Evolutionary conservation across 345 rosid genomes (phyloP).

Genomic region (Populus ilicifolia): DNA sequence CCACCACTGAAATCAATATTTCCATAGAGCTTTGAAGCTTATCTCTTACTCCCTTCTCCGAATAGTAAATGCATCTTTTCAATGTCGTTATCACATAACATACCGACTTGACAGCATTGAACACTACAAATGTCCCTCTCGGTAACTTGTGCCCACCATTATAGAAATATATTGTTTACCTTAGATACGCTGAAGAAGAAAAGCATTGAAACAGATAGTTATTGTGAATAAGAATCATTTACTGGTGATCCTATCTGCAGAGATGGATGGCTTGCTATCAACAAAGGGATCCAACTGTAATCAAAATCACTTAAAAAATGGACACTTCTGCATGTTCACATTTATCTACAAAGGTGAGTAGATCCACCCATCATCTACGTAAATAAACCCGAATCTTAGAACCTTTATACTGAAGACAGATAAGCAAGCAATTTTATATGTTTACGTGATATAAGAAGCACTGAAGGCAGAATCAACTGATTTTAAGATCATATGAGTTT

Average conservation of each 20-base stretch:
- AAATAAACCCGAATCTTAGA: not conserved
- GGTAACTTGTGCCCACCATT: not conserved
- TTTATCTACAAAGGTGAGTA: not conserved
- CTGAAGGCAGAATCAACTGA: slow-evolving; percentile 11
- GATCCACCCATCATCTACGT: not conserved
- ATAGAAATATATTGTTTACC: not conserved
- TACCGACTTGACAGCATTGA: slow-evolving; percentile 20
- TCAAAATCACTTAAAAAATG: not conserved
- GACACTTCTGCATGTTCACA: not conserved
- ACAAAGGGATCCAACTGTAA: not conserved
- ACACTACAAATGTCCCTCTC: not conserved
- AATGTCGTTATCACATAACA: slow-evolving; percentile 9
- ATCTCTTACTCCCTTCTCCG: slow-evolving; percentile 24
- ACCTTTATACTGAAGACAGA: not conserved
- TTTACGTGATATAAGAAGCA: slow-evolving; percentile 10
- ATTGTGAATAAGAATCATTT: not conserved
- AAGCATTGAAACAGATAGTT: not conserved
- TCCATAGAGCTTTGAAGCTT: slow-evolving; percentile 30
- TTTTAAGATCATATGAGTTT: slow-evolving; percentile 22
- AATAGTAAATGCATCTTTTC: slow-evolving; percentile 12
- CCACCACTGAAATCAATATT: slow-evolving; percentile 38
- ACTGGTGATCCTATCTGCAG: not conserved
- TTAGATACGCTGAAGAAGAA: not conserved
- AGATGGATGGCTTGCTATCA: not conserved
- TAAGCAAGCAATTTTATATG: not conserved